Evolutionary conservation across 2,329 filamentous ascomycete species (phyloP), one percentile per base, ranked within the genome.

Genomic region (Nigrospora sphaerica): DNA sequence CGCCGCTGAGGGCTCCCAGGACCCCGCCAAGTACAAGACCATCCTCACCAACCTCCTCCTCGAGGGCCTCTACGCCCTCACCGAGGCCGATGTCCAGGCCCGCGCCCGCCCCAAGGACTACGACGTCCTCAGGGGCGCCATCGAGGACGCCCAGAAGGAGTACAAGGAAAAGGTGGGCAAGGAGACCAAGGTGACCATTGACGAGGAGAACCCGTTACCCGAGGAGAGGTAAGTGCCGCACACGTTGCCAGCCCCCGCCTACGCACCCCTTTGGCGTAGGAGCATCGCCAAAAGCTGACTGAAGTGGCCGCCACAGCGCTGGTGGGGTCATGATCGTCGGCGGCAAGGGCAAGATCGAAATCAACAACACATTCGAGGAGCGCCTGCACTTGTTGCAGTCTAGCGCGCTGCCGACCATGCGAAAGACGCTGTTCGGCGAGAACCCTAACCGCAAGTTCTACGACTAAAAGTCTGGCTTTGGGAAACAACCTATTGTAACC

Each of bases 341-440:
- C 54, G 85, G 86, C 56, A 77, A 77, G 54, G 93, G 93, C 65
- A 96, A 92, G 78, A 97, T 98, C 65, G 90, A 95, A 61, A 92
- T 98, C 68, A 91, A 96, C 80, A 97, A 98, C 75, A 97, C 93
- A 46, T 87, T 97, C 57, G 93, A 97, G 65, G 87, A 95, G 64
- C 84, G 93, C 55, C 75, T 98, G 68, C 80, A 79, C 61, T 76
- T 97, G 50, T 81, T 97, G 54, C 86, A 95, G 70, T 83, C 85
- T 47, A 86, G 87, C 56, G 87, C 88, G 44, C 80, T 96, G 48
- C 93, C 93, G 13, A 83, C 83, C 39, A 84, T 98, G 60, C 81
- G 93, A 62, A 80, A 86, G 66, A 86, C 86, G 14, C 77, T 98
- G 49, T 98, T 98, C 62, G 93, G 93, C 50, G 85, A 88, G 73